A percentile compares a stretch with the other conserved stretches of the same genome.
phyloP scores from a whole-genome alignment of 2,329 filamentous ascomycete genomes.

The Orbilia brochopaga region DNA sequence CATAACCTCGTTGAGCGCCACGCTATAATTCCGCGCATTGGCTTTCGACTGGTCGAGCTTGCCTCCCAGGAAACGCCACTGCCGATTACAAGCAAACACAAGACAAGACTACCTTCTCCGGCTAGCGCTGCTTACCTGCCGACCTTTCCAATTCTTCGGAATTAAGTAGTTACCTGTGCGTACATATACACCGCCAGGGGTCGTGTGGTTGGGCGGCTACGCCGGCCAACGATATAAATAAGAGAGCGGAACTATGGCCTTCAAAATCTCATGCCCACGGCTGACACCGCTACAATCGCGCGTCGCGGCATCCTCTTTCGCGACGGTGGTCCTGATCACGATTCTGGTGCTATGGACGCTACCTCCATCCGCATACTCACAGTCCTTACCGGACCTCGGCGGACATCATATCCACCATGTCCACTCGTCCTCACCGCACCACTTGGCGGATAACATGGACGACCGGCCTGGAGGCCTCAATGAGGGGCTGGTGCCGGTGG shows the following conservation, averaged over 20 bases:
- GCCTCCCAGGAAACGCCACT: constrained; percentile 16
- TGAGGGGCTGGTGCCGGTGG: constrained; percentile 31
- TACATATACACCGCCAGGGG: background rate
- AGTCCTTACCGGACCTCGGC: constrained; percentile 61
- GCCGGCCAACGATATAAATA: background rate
- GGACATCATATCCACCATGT: constrained; percentile 53
- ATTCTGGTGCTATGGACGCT: constrained; percentile 68
- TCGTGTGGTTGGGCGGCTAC: background rate
- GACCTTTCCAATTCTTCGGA: background rate
- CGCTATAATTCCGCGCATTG: constrained; percentile 21
- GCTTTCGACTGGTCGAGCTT: constrained; percentile 44
- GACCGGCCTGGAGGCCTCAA: constrained; percentile 43
- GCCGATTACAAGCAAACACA: constrained; percentile 4
- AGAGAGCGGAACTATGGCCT: constrained; percentile 29
- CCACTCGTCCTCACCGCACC: constrained; percentile 26
- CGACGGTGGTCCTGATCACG: constrained; percentile 66
- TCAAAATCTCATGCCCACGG: constrained; percentile 57
- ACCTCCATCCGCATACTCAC: constrained; percentile 66
- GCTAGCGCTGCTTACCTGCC: constrained; percentile 21
- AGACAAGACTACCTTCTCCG: constrained; percentile 6
- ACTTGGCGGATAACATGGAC: constrained; percentile 55
- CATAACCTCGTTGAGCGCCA: constrained; percentile 10
- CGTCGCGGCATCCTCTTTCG: constrained; percentile 70
- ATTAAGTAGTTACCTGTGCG: background rate
- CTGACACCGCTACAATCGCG: constrained; percentile 74